These are phyloP conservation scores for Rhizopogon hawkerae DNA, from an alignment of 1,284 basidiomycete genomes.

Conservation along the genomic window DNA sequence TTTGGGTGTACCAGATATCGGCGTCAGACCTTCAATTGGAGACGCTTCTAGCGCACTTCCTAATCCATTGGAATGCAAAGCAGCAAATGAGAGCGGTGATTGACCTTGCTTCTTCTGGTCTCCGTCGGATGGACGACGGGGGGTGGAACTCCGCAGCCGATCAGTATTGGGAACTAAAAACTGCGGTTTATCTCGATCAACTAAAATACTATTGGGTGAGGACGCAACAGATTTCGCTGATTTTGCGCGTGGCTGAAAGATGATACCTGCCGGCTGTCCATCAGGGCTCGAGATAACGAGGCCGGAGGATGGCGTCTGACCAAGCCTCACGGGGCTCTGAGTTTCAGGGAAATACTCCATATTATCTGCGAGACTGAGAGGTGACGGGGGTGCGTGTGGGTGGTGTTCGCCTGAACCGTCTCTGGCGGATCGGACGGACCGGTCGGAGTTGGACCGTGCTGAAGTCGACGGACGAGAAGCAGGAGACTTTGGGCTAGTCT, in stretches of 20 bases:
- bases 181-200: constrained; percentile 39
- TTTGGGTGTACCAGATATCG: constrained; percentile 11
- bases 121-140: constrained; percentile 23
- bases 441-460: constrained; percentile 51
- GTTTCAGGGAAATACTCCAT: constrained; percentile 85
- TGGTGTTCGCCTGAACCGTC: constrained; percentile 32
- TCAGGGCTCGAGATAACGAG: constrained; percentile 89
- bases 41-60: constrained; percentile 18
- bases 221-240: constrained; percentile 24
- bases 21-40: constrained; percentile 17
- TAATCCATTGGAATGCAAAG: constrained; percentile 22
- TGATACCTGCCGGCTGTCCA: constrained; percentile 88
- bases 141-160: constrained; percentile 19
- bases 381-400: constrained; percentile 55
- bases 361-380: constrained; percentile 66
- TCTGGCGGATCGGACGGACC: constrained; percentile 48
- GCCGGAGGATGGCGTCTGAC: constrained; percentile 75
- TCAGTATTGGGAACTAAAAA: constrained; percentile 24
- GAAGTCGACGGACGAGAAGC: constrained; percentile 36
- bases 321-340: constrained; percentile 51
- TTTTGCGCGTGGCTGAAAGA: constrained; percentile 77
- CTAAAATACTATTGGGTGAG: constrained; percentile 25
- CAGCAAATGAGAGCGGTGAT: constrained; percentile 26
- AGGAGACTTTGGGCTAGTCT: constrained; percentile 34
- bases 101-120: constrained; percentile 21